Conservation (phyloP, 2,329 filamentous ascomycete species). For the Scolecobasidium constrictum region DNA sequence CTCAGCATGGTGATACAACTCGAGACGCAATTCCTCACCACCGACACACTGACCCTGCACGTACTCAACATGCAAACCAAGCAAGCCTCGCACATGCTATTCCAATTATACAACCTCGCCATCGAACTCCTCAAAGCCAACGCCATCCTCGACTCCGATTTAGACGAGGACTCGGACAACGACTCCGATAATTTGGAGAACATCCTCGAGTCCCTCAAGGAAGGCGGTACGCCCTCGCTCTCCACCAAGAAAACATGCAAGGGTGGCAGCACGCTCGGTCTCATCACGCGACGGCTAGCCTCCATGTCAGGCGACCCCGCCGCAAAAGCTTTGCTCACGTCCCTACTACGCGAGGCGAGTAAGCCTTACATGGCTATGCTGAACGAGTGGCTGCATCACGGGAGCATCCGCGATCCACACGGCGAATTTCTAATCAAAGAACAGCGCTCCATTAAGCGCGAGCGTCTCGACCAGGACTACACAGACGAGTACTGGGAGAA, state of each 20-base stretch:
- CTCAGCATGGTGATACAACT: constrained; percentile 85
- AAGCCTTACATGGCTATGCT: constrained; percentile 96
- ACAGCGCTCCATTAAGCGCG: constrained; percentile 86
- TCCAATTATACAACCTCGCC: constrained; percentile 74
- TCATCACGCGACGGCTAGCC: constrained; percentile 75
- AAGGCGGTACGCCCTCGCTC: constrained; percentile 73
- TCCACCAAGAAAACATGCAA: constrained; percentile 85
- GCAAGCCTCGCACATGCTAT: constrained; percentile 81
- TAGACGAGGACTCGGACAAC: constrained; percentile 59
- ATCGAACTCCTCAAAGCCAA: constrained; percentile 77
- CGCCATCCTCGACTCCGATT: constrained; percentile 65
- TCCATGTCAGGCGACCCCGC: constrained; percentile 90
- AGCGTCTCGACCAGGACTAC: constrained; percentile 88
- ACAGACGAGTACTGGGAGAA: constrained; percentile 99
- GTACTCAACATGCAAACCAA: constrained; percentile 86
- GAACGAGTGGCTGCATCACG: constrained; percentile 96
- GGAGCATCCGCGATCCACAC: constrained; percentile 88
- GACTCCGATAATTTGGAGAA: constrained; percentile 82
- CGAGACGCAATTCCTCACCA: constrained; percentile 85
- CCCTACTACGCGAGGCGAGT: constrained; percentile 75
- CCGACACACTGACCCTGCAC: constrained; percentile 81
- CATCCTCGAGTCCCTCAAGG: constrained; percentile 78
- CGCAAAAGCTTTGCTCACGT: constrained; percentile 69
- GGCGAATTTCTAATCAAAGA: constrained; percentile 91
- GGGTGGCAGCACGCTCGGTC: constrained; percentile 84